Evolutionary conservation across 2,329 filamentous ascomycete genomes (phyloP), one percentile per base, ranked within the genome.

Genomic region (Ophiostoma tasmaniense): DNA sequence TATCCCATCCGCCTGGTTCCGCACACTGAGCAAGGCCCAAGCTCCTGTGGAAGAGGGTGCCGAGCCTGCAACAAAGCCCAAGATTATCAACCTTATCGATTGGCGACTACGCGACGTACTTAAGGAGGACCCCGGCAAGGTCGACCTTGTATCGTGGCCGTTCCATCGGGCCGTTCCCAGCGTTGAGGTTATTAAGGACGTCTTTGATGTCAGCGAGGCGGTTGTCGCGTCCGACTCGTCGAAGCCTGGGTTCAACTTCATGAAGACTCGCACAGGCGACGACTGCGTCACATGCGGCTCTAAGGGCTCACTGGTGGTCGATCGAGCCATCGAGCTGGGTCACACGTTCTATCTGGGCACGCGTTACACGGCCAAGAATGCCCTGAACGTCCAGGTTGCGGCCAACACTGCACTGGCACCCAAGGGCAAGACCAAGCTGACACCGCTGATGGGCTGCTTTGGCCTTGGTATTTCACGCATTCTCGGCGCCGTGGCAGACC

Each of bases 271-370:
- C 65, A 79, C 87, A 61, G 91, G 90, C 14, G 92, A 96, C 75
- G 74, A 78, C 13, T 99, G 95, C 74, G 87, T 91, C 0, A 81
- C 83, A 52, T 99, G 95, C 76, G 75, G 79, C 0, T 75, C 81
- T 0, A 25, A 28, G 20, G 90, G 90, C 0, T 80, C 77, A 1
- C 81, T 98, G 28, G 82, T 81, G 61, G 82, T 90, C 2, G 84
- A 90, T 69, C 89, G 85, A 71, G 91, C 93, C 8, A 89, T 98
- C 66, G 95, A 99, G 79, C 84, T 98, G 20, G 95, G 92, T 0
- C 95, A 99, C 78, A 98, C 95, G 0, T 99, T 99, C 79, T 89
- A 96, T 77, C 87, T 99, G 1, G 93, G 94, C 13, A 93, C 91
- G 1, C 87, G 93, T 37, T 99, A 99, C 80, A 93, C 90, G 30